Evolutionary conservation across 352 stramenopile genomes (phyloP), one percentile per base, ranked within the genome.

Genomic region (Pythium coloratum): DNA sequence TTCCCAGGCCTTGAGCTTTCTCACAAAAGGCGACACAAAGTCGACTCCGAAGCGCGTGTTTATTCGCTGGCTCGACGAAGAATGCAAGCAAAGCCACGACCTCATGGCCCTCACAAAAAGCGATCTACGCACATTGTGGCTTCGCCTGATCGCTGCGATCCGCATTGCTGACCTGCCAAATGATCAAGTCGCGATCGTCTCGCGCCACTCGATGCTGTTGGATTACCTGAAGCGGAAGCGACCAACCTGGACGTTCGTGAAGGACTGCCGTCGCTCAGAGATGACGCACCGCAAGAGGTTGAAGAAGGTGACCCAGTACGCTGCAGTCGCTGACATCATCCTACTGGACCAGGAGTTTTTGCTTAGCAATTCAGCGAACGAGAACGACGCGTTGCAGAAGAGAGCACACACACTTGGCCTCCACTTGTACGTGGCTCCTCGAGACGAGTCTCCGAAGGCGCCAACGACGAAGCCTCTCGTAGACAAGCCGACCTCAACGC

Each of bases 171-270:
- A 77, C 8, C 3, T 79, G 6, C 7, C 26, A 2, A 67, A 70
- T 16, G 59, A 72, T 16, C 64, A 70, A 55, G 55, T 78, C 12
- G 68, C 55, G 26, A 65, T 82, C 32, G 59, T 82, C 42, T 71
- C 72, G 8, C 38, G 76, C 5, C 72, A 76, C 36, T 69, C 59
- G 3, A 30, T 55, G 2, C 4, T 76, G 16, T 50, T 82, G 0
- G 59, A 66, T 33, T 80, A 66, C 49, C 59, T 82, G 18, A 70
- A 72, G 0, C 62, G 56, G 1, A 62, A 66, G 8, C 66, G 75
- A 33, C 72, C 72, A 24, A 62, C 70, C 18, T 80, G 76, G 72
- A 78, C 64, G 6, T 71, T 73, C 38, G 61, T 80, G 12, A 82
- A 82, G 38, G 76, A 82, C 55, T 82, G 73, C 24, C 55, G 76